These are phyloP conservation scores for Emericellopsis cladophorae DNA, from an alignment of 2,329 filamentous ascomycete species.

Conservation along the genomic window DNA sequence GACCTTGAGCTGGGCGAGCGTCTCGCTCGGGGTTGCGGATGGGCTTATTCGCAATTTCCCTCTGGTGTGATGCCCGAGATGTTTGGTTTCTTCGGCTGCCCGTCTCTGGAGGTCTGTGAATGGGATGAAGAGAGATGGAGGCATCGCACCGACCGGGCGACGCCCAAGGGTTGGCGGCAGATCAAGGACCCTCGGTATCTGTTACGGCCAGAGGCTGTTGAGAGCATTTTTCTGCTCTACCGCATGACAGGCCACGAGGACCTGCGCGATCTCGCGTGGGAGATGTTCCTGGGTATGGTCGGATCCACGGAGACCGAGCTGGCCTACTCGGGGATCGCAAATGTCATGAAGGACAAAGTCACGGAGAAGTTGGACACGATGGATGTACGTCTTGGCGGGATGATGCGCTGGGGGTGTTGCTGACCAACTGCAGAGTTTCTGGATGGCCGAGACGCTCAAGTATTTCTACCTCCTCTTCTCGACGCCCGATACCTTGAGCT, in stretches of 20 bases:
- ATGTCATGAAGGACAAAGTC: constrained; percentile 41
- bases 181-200: constrained; percentile 34
- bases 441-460: constrained; percentile 62
- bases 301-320: constrained; percentile 44
- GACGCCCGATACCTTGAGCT: constrained; percentile 44
- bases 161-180: constrained; percentile 50
- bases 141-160: constrained; percentile 6
- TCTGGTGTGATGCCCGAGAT: constrained; percentile 48
- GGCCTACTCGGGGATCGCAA: constrained; percentile 52
- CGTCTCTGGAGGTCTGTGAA: constrained; percentile 17
- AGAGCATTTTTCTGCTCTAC: constrained; percentile 69
- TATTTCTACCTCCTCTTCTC: constrained; percentile 65
- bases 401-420: neutral
- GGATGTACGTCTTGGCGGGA: constrained; percentile 28
- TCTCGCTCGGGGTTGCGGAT: constrained; percentile 41
- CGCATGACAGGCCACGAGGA: constrained; percentile 55
- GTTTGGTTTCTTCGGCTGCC: constrained; percentile 32
- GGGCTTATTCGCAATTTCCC: constrained; percentile 41
- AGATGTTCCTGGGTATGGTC: constrained; percentile 55
- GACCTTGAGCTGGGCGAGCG: constrained; percentile 34
- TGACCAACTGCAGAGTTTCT: constrained; percentile 42
- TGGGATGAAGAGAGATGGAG: constrained; percentile 17
- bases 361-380: constrained; percentile 39
- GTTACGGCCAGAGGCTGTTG: constrained; percentile 56
- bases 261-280: constrained; percentile 58